These are phyloP conservation scores for Aristolochia californica DNA, from an alignment of 164 flowering plant species.

Conservation along the genomic window DNA sequence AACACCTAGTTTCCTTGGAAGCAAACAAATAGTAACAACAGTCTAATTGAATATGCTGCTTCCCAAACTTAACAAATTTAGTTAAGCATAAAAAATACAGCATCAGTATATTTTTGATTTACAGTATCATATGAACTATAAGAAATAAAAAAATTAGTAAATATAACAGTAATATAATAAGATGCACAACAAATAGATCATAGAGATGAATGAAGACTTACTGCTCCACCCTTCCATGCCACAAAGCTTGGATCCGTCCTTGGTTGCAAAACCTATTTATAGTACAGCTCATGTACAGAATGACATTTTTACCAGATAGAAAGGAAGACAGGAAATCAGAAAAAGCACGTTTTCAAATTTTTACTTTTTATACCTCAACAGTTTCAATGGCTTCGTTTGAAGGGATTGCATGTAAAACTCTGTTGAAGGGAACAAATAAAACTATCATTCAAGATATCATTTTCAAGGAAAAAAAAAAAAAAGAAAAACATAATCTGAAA, in stretches of 20 bases:
- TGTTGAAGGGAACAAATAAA: conserved; percentile 18
- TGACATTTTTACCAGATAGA: background rate
- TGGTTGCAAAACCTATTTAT: conserved; percentile 71
- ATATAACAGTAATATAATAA: no score
- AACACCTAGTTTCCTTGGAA: no score
- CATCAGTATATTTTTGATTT: no score
- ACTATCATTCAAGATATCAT: background rate
- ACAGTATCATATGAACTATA: no score
- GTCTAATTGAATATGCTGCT: no score
- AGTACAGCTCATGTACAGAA: background rate
- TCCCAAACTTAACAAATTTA: no score
- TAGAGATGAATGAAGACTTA: conserved; percentile 27
- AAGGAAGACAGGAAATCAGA: background rate
- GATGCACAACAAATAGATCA: no score
- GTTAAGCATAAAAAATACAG: no score
- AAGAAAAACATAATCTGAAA: background rate
- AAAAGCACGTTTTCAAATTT: background rate
- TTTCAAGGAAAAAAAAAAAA: background rate
- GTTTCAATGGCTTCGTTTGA: conserved; percentile 92
- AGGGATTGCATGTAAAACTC: conserved; percentile 91
- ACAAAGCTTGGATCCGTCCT: conserved; percentile 62
- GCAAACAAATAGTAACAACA: no score
- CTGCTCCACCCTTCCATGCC: conserved; percentile 95
- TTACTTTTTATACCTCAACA: conserved; percentile 56
- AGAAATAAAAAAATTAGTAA: no score